These are phyloP conservation scores for Colletotrichum noveboracense DNA, from an alignment of 2,329 filamentous ascomycete species.

Conservation along the genomic window DNA sequence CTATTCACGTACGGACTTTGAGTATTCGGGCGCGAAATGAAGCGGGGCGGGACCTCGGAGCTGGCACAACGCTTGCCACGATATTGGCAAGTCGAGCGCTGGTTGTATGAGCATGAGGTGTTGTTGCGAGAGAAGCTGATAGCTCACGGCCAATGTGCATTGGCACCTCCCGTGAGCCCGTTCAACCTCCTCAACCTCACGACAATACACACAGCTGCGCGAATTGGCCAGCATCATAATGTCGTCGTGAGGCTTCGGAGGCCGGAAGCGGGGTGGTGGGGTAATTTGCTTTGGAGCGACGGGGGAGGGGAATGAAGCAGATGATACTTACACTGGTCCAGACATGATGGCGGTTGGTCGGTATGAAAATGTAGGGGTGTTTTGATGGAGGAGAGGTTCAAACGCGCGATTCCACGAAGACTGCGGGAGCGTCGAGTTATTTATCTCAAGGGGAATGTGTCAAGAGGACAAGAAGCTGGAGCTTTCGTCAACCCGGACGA, in stretches of 20 bases:
- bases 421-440: conserved; percentile 22
- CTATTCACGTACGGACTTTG: conserved; percentile 27
- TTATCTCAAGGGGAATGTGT: conserved; percentile 22
- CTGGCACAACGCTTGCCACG: conserved; percentile 21
- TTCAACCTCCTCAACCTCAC: neutral
- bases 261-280: conserved; percentile 45
- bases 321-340: conserved; percentile 68
- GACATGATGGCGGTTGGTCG: conserved; percentile 56
- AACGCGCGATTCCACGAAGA: conserved; percentile 1
- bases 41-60: conserved; percentile 44
- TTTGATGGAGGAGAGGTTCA: conserved; percentile 12
- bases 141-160: neutral
- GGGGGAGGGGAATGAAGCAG: conserved; percentile 23
- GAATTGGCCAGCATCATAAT: conserved; percentile 34
- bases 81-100: conserved; percentile 79
- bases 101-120: conserved; percentile 26
- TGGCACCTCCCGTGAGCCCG: conserved; percentile 2
- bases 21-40: conserved; percentile 19
- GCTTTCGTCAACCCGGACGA: conserved; percentile 22
- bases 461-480: conserved; percentile 19
- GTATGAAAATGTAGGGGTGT: neutral
- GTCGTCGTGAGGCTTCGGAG: conserved; percentile 23
- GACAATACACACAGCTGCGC: conserved; percentile 28
- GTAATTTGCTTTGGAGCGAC: conserved; percentile 28
- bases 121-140: neutral